phyloP scores from a whole-genome alignment of 2,329 filamentous ascomycete species.

The Tolypocladium cylindrosporum region DNA sequence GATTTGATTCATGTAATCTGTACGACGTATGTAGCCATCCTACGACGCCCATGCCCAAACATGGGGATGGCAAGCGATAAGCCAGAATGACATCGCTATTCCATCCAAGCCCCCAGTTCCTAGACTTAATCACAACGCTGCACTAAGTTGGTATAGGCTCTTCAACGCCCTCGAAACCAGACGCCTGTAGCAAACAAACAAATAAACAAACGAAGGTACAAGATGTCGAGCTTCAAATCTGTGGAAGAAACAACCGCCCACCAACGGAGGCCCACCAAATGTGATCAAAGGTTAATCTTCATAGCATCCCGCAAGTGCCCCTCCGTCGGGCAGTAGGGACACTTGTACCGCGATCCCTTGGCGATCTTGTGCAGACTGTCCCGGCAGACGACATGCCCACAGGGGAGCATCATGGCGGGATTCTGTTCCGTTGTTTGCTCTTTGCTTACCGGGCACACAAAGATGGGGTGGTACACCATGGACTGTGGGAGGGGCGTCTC shows the following conservation, averaged over 20 bases:
- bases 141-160: neutral
- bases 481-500: constrained; percentile 50
- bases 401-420: constrained; percentile 93
- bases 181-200: neutral
- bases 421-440: constrained; percentile 90
- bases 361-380: constrained; percentile 73
- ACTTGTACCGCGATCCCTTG: constrained; percentile 80
- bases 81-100: neutral
- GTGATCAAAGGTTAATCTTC: constrained; percentile 52
- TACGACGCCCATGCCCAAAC: neutral
- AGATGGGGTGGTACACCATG: constrained; percentile 85
- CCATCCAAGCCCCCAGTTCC: neutral
- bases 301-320: constrained; percentile 67
- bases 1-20: neutral
- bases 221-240: neutral
- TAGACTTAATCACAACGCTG: neutral
- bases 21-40: neutral
- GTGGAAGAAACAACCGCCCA: neutral
- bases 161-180: neutral
- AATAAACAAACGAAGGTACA: neutral
- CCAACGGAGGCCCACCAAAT: neutral
- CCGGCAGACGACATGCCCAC: constrained; percentile 84
- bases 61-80: neutral
- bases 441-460: constrained; percentile 94
- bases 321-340: constrained; percentile 88